Evolutionary conservation across 768 basidiomycete species (phyloP).

Genomic region (Phlebiopsis flavidoalba): DNA sequence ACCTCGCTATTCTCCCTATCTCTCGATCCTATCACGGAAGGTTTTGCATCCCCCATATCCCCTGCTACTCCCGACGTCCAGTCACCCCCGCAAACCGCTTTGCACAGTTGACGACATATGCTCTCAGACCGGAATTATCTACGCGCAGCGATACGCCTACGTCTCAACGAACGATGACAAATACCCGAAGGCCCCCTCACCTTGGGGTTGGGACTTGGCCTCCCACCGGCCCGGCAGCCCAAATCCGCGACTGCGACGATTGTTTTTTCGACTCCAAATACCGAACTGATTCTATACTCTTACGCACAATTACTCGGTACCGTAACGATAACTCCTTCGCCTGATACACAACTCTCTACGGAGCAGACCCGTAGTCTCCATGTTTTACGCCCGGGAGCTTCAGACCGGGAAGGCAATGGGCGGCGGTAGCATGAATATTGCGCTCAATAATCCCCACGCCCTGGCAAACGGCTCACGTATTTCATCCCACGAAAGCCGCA

Average conservation of each 20-base stretch:
- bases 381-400: slow-evolving; percentile 44
- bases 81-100: slow-evolving; percentile 7
- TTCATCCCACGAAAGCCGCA: slow-evolving; percentile 9
- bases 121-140: not conserved
- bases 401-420: slow-evolving; percentile 47
- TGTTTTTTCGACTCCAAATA: slow-evolving; percentile 44
- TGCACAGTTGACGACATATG: not conserved
- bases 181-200: slow-evolving; percentile 23
- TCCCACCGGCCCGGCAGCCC: slow-evolving; percentile 18
- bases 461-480: slow-evolving; percentile 4
- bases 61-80: slow-evolving; percentile 19
- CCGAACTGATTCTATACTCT: slow-evolving; percentile 76
- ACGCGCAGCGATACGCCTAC: slow-evolving; percentile 20
- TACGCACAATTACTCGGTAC: slow-evolving; percentile 79
- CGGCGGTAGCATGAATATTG: slow-evolving; percentile 80
- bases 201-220: slow-evolving; percentile 46
- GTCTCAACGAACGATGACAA: not conserved
- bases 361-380: slow-evolving; percentile 44
- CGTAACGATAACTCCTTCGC: slow-evolving; percentile 49
- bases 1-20: slow-evolving; percentile 28
- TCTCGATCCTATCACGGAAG: slow-evolving; percentile 30
- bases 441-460: slow-evolving; percentile 29
- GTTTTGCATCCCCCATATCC: slow-evolving; percentile 19
- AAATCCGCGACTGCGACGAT: slow-evolving; percentile 37
- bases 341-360: slow-evolving; percentile 32